Conservation (phyloP, 495 filamentous ascomycete genomes). For the Venustampulla echinocandica region DNA sequence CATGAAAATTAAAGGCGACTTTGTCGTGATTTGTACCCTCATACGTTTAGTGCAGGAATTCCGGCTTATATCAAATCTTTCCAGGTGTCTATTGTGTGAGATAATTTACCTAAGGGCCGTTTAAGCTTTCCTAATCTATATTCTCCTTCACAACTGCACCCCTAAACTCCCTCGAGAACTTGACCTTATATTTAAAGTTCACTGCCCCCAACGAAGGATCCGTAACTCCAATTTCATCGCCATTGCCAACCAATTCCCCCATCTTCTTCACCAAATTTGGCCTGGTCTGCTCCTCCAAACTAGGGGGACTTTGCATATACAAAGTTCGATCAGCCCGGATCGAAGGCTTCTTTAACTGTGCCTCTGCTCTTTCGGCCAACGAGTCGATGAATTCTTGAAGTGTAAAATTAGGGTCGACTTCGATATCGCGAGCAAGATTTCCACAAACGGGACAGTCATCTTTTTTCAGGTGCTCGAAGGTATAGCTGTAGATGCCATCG, state of each 20-base stretch:
- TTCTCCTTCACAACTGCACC: too few relatives aligned
- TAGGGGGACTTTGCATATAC: slow-evolving; percentile 78
- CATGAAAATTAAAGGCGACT: not conserved
- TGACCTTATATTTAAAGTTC: slow-evolving; percentile 61
- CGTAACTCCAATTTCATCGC: slow-evolving; percentile 58
- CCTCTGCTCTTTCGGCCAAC: slow-evolving; percentile 72
- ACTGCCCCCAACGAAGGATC: slow-evolving; percentile 70
- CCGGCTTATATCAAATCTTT: too few relatives aligned
- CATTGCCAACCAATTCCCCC: slow-evolving; percentile 18
- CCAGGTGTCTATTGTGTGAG: too few relatives aligned
- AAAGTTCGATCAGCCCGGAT: slow-evolving; percentile 76
- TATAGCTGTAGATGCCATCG: slow-evolving; percentile 92
- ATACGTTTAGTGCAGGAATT: too few relatives aligned
- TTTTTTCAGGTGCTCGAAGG: slow-evolving; percentile 87
- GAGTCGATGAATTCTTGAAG: slow-evolving; percentile 80
- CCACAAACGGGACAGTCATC: slow-evolving; percentile 93
- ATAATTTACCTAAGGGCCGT: too few relatives aligned
- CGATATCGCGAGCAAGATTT: slow-evolving; percentile 61
- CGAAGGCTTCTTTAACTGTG: slow-evolving; percentile 84
- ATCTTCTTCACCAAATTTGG: slow-evolving; percentile 72
- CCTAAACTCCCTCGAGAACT: slow-evolving; percentile 25
- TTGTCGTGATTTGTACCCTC: not conserved
- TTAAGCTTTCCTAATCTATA: too few relatives aligned
- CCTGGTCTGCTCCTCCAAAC: slow-evolving; percentile 71
- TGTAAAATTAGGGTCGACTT: slow-evolving; percentile 61